Evolutionary conservation across 805 yeast species (phyloP), one percentile per base, ranked within the genome.

Genomic region (Spathaspora hagerdaliae): DNA sequence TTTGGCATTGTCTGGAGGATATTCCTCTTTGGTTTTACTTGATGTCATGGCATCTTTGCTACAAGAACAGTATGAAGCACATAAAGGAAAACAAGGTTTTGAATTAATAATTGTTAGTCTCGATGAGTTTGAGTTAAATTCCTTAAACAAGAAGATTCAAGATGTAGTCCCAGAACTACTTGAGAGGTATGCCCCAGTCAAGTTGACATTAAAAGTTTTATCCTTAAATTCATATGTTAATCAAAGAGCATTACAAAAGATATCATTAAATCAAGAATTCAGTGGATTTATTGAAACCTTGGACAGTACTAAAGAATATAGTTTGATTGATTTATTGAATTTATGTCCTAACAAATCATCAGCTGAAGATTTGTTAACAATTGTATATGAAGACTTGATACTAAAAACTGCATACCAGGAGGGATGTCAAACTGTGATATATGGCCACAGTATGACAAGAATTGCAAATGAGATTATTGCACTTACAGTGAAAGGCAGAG

Each of bases 401-500:
- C 53, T 72, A 31, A 59, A 67, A 27, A 60, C 74, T 10, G 87
- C 90, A 0, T 52, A 54, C 6, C 61, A 65, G 10, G 63, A 69
- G 12, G 56, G 62, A 0, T 77, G 82, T 53, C 68, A 74, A n/a
- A 74, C 86, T n/a, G 66, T 88, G 3, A 41, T 89, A 7, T 79
- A 81, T 68, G 88, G 92, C 1, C 87, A 83, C 57, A 81, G 86
- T 27, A 87, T 88, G 95, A 86, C 96, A 1, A 74, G 82, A 36
- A 60, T 91, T 24, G 96, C 97, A 1, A 88, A 85, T 55, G 82
- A 82, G 49, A 81, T 87, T n/a, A 70, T 92, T 31, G 74, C 95
- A 0, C 64, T 87, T 44, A 84, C 96, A 0, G 90, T 89, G 5
- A 87, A 83, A 55, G 98, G 98, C 10, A 75, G 96, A 50, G 98